Base-by-base conservation (phyloP, 768 basidiomycete species). In the Tricholoma matsutake region DNA sequence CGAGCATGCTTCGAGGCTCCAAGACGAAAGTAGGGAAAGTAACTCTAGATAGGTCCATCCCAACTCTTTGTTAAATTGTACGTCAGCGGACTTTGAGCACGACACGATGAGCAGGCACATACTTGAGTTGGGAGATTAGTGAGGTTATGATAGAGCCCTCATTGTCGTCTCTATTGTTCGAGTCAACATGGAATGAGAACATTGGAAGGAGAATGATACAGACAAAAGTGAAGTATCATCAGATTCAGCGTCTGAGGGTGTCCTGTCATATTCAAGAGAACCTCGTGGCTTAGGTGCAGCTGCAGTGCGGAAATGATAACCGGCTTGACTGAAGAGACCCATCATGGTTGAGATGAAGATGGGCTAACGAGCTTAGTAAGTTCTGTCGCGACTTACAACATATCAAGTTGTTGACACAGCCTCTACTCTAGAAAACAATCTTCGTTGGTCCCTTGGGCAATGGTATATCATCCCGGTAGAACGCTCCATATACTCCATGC, bases 1-100 rank as follows among this genome's bases (percentile, higher is more conserved):
- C 97, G 53, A 98, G 85, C 91, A 98, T 94, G 68, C 92, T 94
- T 70, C 97, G 81, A 5, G 97, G 97, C 76, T 99, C 96, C 60
- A 99, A 86, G 0, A 99, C 96, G 69, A 98, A 99, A 0, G 89
- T 91, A 39, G 93, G 94, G 73, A 94, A 91, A 14, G 94, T 94
- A 63, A 98, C 94, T 76, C 94, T 90, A 65, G 87, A 88, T 61
- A 98, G 86, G 76, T 99, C 97, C 96, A 97, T 97, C 43, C 96
- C 96, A 63, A 95, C 90, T 76, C 94, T 92, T 53, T 49, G 37
- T 54, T 35, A 29, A n/a, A 29, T 28, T 31, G 51, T 22, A 16
- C 28, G 54, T 61, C 39, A 53, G 62, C 49, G 28, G 43, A 54
- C n/a, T 25, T 31, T 18, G 35, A 55, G 55, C 31, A 58, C 13